phyloP scores from a whole-genome alignment of 2,329 filamentous ascomycete species.

The Monosporascus sp. region DNA sequence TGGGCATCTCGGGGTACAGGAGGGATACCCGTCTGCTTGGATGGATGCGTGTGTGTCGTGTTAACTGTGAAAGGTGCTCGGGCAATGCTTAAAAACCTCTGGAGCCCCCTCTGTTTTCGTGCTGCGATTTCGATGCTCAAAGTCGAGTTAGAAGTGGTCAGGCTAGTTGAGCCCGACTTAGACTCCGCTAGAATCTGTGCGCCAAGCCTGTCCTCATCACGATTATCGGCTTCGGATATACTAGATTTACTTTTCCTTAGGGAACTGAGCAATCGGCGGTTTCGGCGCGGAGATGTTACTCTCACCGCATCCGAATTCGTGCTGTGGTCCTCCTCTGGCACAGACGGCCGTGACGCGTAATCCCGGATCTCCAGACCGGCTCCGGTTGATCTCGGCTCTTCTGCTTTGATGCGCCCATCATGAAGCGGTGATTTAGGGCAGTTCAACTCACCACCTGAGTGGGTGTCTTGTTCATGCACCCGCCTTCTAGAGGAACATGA shows the following conservation, averaged over 20 bases:
- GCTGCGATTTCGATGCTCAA: constrained; percentile 30
- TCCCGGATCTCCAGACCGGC: constrained; percentile 4
- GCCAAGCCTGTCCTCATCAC: constrained; percentile 8
- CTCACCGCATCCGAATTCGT: constrained; percentile 1
- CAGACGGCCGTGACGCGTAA: constrained; percentile 27
- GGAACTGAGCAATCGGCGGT: constrained; percentile 1
- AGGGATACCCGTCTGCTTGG: constrained; percentile 27
- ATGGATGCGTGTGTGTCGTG: constrained; percentile 29
- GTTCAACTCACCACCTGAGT: constrained; percentile 6
- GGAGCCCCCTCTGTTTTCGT: constrained; percentile 33
- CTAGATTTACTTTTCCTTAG: constrained; percentile 7
- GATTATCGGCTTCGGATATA: constrained; percentile 15
- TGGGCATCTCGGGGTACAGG: constrained; percentile 31
- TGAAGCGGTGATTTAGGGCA: neutral
- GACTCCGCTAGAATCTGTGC: constrained; percentile 17
- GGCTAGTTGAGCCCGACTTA: constrained; percentile 24
- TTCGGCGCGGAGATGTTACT: constrained; percentile 7
- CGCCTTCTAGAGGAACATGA: constrained; percentile 38
- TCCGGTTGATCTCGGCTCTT: neutral
- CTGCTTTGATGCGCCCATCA: neutral
- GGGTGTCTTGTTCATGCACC: constrained; percentile 19
- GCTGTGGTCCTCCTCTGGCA: constrained; percentile 30
- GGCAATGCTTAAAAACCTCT: constrained; percentile 33
- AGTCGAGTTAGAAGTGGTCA: constrained; percentile 24
- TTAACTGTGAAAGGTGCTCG: constrained; percentile 27